These are phyloP conservation scores for Sporothrix inflata DNA, from an alignment of 2,329 filamentous ascomycete genomes.

Conservation along the genomic window DNA sequence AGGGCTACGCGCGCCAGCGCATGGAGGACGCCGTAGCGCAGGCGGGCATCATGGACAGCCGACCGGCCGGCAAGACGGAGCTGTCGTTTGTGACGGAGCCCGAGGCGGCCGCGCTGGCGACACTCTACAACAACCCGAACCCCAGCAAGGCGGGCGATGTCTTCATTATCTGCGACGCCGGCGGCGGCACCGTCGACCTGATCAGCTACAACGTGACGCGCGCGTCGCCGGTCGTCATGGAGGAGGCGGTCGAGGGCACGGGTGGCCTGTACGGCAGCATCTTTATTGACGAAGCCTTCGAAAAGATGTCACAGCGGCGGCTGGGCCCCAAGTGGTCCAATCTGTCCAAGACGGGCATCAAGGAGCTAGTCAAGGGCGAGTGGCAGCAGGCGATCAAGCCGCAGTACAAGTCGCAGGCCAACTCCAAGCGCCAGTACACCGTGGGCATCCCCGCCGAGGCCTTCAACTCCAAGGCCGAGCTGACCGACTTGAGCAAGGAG, in stretches of 20 bases:
- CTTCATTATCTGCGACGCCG: conserved; percentile 40
- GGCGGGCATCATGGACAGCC: conserved; percentile 44
- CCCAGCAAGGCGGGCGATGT: conserved; percentile 33
- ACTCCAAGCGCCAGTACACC: conserved; percentile 26
- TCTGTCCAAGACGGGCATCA: conserved; percentile 47
- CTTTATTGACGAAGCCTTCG: conserved; percentile 54
- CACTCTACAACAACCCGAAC: conserved; percentile 41
- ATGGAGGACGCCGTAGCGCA: conserved; percentile 44
- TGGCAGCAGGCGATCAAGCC: conserved; percentile 45
- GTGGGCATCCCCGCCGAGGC: conserved; percentile 31
- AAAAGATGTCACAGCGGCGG: conserved; percentile 49
- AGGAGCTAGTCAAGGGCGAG: conserved; percentile 50
- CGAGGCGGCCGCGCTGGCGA: conserved; percentile 50
- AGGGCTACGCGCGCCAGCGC: conserved; percentile 42
- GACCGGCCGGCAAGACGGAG: conserved; percentile 38
- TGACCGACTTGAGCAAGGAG: conserved; percentile 28
- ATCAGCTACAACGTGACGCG: conserved; percentile 54
- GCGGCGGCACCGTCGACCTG: conserved; percentile 46
- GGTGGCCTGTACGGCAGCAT: conserved; percentile 56
- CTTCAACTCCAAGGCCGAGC: conserved; percentile 26
- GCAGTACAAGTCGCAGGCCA: conserved; percentile 42
- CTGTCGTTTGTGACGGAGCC: conserved; percentile 49
- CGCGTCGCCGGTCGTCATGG: conserved; percentile 44
- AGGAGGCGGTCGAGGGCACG: conserved; percentile 53
- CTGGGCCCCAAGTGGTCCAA: conserved; percentile 52